Base-by-base conservation (phyloP, 305 asterid species). In the Andrographis paniculata region DNA sequence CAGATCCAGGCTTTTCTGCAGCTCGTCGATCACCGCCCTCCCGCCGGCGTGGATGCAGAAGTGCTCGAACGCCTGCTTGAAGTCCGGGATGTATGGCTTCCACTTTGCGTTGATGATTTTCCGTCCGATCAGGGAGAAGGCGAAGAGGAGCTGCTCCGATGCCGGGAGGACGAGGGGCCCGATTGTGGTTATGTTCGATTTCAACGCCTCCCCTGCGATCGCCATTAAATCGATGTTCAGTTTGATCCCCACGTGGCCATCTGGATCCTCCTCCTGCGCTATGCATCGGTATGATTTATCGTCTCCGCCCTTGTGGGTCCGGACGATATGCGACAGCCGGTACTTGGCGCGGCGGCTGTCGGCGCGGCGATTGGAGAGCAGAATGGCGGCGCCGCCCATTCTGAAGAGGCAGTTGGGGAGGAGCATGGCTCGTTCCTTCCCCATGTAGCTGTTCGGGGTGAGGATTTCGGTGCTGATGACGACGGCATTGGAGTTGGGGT, bases 11-110 rank as follows among this genome's bases (percentile, higher is more conserved):
- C 41, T 74, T 64, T 62, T 74, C 78, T 74, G 75, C 42, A 74
- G 57, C 70, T 74, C 77, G 41, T 74, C 81, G 24, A 74, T 74
- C 59, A 74, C 81, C 27, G 81, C 81, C 67, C 77, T 28, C 6
- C 81, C 81, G 1, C 81, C 77, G 9, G 80, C 80, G 46, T 68
- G 76, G 56, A 73, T 73, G 61, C 77, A 74, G 53, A 74, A 74
- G 24, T 74, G 80, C 44, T 74, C 80, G 18, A 74, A 74, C 35
- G 81, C 81, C 49, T 19, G 50, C 41, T 74, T 74, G 68, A 74
- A 74, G 37, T 70, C 72, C 1, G 81, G 81, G 1, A 70, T 64
- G 9, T 74, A 74, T 0, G 75, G 70, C 50, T 67, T 74, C 51
- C 30, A 38, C 33, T 67, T 74, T 0, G 72, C 27, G 52, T 58